These are phyloP conservation scores for Penicillium soppii DNA, from an alignment of 495 filamentous ascomycete genomes.

Conservation along the genomic window DNA sequence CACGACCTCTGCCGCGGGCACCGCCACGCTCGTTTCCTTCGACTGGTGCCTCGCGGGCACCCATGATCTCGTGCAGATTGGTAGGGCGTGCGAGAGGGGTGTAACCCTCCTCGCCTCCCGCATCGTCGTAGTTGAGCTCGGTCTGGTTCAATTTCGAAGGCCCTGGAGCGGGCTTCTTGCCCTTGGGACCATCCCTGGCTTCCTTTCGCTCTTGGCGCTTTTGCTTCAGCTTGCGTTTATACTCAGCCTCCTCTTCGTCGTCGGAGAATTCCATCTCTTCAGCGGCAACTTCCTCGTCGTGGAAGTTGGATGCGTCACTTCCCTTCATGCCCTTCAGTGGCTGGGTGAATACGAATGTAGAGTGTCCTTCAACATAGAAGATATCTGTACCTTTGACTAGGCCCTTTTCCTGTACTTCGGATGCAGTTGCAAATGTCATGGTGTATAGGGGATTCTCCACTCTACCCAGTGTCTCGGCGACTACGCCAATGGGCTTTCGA, in stretches of 20 bases:
- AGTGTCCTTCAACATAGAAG: slow-evolving; percentile 74
- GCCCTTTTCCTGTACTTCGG: slow-evolving; percentile 65
- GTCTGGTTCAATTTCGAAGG: slow-evolving; percentile 42
- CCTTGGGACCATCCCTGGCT: slow-evolving; percentile 35
- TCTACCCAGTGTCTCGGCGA: slow-evolving; percentile 78
- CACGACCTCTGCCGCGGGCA: slow-evolving; percentile 41
- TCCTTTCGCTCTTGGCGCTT: slow-evolving; percentile 51
- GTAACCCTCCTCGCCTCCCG: slow-evolving; percentile 55
- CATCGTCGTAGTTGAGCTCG: slow-evolving; percentile 58
- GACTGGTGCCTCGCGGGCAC: slow-evolving; percentile 43
- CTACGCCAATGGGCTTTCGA: slow-evolving; percentile 69
- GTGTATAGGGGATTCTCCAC: slow-evolving; percentile 82
- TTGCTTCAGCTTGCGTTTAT: slow-evolving; percentile 69
- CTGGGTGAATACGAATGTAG: slow-evolving; percentile 81
- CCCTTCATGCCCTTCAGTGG: slow-evolving; percentile 72
- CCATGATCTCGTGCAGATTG: slow-evolving; percentile 56
- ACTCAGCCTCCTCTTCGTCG: slow-evolving; percentile 86
- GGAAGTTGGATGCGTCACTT: slow-evolving; percentile 88
- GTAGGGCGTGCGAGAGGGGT: slow-evolving; percentile 65
- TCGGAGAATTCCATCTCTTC: slow-evolving; percentile 94
- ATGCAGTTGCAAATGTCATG: slow-evolving; percentile 63
- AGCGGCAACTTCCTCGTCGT: slow-evolving; percentile 86
- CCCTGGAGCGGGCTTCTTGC: slow-evolving; percentile 30
- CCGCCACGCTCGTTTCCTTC: slow-evolving; percentile 38
- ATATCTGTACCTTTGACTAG: slow-evolving; percentile 62